Evolutionary conservation across 2,329 filamentous ascomycete species (phyloP).

Genomic region (Apiospora arundinis): DNA sequence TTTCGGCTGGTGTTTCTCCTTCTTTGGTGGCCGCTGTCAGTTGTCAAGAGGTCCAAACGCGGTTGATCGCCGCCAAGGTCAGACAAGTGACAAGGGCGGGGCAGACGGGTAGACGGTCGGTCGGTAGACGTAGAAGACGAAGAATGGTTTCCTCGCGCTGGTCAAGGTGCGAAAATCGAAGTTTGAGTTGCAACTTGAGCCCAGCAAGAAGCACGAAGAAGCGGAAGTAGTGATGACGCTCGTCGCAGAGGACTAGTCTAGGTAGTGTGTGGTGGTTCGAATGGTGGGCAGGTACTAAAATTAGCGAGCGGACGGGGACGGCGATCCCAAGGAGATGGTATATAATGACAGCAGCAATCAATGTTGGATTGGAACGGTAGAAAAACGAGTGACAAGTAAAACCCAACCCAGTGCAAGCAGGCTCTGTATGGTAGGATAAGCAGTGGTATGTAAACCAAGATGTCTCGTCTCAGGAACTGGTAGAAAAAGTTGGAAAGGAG

Average conservation of each 20-base stretch:
- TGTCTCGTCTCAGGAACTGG: background rate
- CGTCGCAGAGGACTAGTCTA: background rate
- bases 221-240: background rate
- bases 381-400: slow-evolving; percentile 12
- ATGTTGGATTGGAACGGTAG: background rate
- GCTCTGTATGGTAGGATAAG: background rate
- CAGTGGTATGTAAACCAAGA: slow-evolving; percentile 1
- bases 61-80: background rate
- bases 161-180: background rate
- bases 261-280: background rate
- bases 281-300: background rate
- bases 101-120: background rate
- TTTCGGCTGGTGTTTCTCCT: background rate
- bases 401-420: background rate
- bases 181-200: background rate
- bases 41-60: background rate
- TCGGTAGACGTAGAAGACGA: background rate
- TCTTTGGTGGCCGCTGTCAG: background rate
- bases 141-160: background rate
- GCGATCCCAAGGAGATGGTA: background rate
- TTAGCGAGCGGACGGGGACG: background rate
- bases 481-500: slow-evolving; percentile 15
- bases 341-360: background rate
- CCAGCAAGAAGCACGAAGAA: background rate
- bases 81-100: slow-evolving; percentile 1